Conservation (phyloP, 441 rosid species). For the Euphorbia celastroides region DNA sequence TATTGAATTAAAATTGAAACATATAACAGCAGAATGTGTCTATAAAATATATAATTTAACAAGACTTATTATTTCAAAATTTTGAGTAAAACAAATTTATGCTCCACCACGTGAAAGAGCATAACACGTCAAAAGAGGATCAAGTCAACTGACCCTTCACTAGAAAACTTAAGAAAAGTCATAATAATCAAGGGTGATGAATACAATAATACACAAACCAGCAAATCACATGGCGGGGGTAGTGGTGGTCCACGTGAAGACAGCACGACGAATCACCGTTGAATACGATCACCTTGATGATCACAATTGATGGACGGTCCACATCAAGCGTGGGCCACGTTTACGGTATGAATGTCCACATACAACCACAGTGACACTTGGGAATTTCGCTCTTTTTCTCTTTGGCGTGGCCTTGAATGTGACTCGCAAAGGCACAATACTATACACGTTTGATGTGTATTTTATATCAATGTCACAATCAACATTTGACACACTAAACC, state of each 20-base stretch:
- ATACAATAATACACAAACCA: neutral
- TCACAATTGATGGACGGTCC: neutral
- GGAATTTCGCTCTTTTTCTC: neutral
- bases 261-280: neutral
- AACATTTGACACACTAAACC: too few relatives aligned
- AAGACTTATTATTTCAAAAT: too few relatives aligned
- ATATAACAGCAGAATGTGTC: too few relatives aligned
- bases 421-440: too few relatives aligned
- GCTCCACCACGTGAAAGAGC: too few relatives aligned
- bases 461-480: neutral
- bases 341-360: neutral
- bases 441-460: neutral
- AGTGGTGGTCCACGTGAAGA: neutral
- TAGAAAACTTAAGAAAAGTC: neutral
- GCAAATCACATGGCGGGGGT: neutral
- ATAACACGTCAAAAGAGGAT: neutral
- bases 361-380: neutral
- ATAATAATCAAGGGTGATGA: neutral
- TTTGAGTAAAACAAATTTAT: too few relatives aligned
- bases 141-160: neutral
- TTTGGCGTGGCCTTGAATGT: neutral
- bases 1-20: too few relatives aligned
- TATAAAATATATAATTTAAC: too few relatives aligned
- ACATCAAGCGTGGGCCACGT: slow-evolving; percentile 4
- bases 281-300: neutral